Percentiles rank a stretch among this genome's conserved stretches.
phyloP scores from a whole-genome alignment of 2,329 filamentous ascomycete genomes.

The Arthrinium phaeospermum region DNA sequence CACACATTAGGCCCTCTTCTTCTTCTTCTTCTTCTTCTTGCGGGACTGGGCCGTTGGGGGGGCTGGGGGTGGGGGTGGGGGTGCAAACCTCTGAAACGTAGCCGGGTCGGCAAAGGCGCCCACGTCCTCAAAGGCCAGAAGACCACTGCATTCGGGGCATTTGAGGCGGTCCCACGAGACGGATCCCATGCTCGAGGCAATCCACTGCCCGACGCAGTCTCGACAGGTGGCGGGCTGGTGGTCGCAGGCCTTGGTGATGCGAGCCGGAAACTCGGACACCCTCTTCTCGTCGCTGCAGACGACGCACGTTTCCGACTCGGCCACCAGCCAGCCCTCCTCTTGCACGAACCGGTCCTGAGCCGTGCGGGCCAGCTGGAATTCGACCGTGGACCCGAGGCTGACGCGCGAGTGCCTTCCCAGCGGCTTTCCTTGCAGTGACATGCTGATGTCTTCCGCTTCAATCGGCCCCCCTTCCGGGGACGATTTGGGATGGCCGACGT shows the following conservation, averaged over 20 bases:
- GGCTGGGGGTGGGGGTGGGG: too few relatives aligned
- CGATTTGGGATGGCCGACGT: conserved; percentile 24
- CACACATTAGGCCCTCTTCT: not conserved
- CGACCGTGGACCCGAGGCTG: conserved; percentile 34
- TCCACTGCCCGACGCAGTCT: conserved; percentile 42
- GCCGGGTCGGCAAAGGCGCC: conserved; percentile 33
- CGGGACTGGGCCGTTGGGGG: not conserved
- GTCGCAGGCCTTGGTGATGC: conserved; percentile 36
- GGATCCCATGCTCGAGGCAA: conserved; percentile 37
- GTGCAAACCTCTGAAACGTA: conserved; percentile 32
- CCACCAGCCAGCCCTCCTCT: conserved; percentile 43
- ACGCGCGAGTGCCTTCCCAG: conserved; percentile 28
- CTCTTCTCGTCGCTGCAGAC: conserved; percentile 43
- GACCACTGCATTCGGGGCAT: conserved; percentile 42
- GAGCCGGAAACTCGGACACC: conserved; percentile 40
- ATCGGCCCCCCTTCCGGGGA: conserved; percentile 23
- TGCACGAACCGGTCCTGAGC: conserved; percentile 36
- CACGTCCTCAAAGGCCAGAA: conserved; percentile 39
- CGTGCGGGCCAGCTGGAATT: conserved; percentile 37
- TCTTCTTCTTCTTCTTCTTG: not conserved
- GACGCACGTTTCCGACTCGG: conserved; percentile 36
- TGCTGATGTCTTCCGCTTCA: conserved; percentile 29
- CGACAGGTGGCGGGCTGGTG: conserved; percentile 39
- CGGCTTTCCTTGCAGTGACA: conserved; percentile 26
- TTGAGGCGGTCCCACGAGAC: conserved; percentile 40